A percentile compares a stretch with the other conserved stretches of the same genome.
phyloP scores from a whole-genome alignment of 139 green algal genomes.

The Micromonas commoda region DNA sequence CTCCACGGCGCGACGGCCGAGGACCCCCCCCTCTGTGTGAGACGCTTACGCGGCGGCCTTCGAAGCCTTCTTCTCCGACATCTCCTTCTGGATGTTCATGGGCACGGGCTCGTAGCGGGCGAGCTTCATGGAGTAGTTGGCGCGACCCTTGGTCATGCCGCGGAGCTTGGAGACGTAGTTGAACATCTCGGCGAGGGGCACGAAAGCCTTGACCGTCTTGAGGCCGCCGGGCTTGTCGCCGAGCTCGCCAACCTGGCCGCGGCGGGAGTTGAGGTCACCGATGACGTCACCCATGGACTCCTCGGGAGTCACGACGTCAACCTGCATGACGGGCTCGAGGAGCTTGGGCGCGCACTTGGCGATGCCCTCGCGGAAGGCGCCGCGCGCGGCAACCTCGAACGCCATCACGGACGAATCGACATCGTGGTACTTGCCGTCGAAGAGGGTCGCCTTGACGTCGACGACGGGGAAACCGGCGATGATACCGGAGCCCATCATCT shows the following conservation, averaged over 20 bases:
- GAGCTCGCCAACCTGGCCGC: slow-evolving; percentile 83
- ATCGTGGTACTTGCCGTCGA: slow-evolving; percentile 95
- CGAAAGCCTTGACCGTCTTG: slow-evolving; percentile 78
- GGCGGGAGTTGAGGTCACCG: slow-evolving; percentile 93
- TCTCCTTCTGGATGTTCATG: slow-evolving; percentile 83
- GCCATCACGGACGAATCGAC: slow-evolving; percentile 94
- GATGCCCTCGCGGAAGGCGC: slow-evolving; percentile 82
- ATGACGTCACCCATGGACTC: slow-evolving; percentile 97
- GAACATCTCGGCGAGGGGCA: slow-evolving; percentile 97
- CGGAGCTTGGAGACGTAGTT: slow-evolving; percentile 91
- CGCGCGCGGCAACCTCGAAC: slow-evolving; percentile 93
- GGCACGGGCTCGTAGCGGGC: slow-evolving; percentile 89
- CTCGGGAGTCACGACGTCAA: slow-evolving; percentile 90
- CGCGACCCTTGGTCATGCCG: slow-evolving; percentile 92
- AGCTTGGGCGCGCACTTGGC: slow-evolving; percentile 77
- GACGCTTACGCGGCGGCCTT: not conserved
- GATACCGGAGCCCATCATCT: slow-evolving; percentile 81
- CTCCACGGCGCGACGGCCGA: too few species aligned
- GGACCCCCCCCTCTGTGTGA: too few species aligned
- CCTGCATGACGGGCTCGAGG: slow-evolving; percentile 96
- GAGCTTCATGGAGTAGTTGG: slow-evolving; percentile 91
- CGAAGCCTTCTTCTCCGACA: slow-evolving; percentile 34
- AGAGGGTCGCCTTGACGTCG: slow-evolving; percentile 74
- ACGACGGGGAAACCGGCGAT: slow-evolving; percentile 95
- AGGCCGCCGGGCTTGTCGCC: slow-evolving; percentile 87